phyloP scores from a whole-genome alignment of 163 green algal genomes.

The Scenedesmus sp. region DNA sequence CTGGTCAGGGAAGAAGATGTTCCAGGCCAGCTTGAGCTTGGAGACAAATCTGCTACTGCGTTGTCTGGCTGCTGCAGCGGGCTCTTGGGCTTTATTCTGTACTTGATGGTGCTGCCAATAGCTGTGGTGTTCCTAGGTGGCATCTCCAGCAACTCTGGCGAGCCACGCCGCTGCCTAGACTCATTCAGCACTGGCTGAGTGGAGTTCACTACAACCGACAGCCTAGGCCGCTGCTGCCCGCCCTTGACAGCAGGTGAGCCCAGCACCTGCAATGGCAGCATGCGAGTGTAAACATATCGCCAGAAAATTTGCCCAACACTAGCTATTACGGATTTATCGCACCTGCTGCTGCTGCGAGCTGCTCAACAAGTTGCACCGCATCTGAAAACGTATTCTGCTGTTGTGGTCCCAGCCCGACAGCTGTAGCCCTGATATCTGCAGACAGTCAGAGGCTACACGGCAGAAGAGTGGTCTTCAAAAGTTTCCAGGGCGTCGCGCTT shows the following conservation, averaged over 20 bases:
- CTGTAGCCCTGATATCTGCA: neutral
- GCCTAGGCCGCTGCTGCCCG: neutral
- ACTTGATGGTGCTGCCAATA: slow-evolving; percentile 48
- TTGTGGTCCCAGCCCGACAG: neutral
- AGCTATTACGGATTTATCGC: neutral
- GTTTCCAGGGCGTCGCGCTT: neutral
- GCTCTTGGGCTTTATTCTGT: slow-evolving; percentile 24
- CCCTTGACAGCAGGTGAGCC: slow-evolving; percentile 1
- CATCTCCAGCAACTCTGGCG: slow-evolving; percentile 32
- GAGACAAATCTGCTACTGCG: slow-evolving; percentile 67
- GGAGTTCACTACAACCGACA: neutral
- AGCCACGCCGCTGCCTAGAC: neutral
- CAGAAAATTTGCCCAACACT: neutral
- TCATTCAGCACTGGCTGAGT: slow-evolving; percentile 8
- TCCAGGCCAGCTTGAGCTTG: slow-evolving; percentile 74
- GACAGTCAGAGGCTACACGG: neutral
- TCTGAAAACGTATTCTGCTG: slow-evolving; percentile 15
- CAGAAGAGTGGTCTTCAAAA: neutral
- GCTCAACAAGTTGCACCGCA: slow-evolving; percentile 3
- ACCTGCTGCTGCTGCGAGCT: slow-evolving; percentile 13
- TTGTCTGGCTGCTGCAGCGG: neutral
- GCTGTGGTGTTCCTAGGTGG: slow-evolving; percentile 39
- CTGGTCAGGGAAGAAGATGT: slow-evolving; percentile 81
- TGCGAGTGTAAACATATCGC: neutral
- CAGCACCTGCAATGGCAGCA: slow-evolving; percentile 9